phyloP scores from a whole-genome alignment of 176 grass and related monocot species.

The Oryza brachyantha region DNA sequence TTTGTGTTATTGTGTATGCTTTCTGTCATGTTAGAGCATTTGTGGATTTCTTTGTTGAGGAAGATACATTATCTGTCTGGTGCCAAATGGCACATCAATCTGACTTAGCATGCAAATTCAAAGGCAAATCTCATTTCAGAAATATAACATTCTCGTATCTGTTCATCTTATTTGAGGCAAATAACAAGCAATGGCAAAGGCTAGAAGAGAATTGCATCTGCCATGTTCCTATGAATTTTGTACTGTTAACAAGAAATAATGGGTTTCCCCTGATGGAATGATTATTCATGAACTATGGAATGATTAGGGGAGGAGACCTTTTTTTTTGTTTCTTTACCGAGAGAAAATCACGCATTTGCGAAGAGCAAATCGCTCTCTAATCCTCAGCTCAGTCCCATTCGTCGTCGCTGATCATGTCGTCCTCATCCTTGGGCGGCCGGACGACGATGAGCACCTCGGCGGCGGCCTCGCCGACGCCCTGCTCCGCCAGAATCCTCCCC shows the following conservation, averaged over 20 bases:
- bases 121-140: neutral
- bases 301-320: neutral
- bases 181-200: neutral
- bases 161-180: slow-evolving; percentile 15
- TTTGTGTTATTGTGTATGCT: neutral
- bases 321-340: slow-evolving; percentile 1
- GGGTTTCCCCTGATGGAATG: neutral
- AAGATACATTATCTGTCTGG: neutral
- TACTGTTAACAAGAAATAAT: neutral
- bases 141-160: neutral
- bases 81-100: neutral
- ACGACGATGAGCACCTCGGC: slow-evolving; percentile 63
- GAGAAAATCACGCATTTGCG: slow-evolving; percentile 1
- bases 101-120: neutral
- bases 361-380: slow-evolving; percentile 19
- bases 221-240: slow-evolving; percentile 1
- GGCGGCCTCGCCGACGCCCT: slow-evolving; percentile 29
- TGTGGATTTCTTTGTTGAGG: neutral
- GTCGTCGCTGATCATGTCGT: slow-evolving; percentile 55
- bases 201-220: neutral
- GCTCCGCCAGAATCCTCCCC: slow-evolving; percentile 47
- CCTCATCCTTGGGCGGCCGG: slow-evolving; percentile 58
- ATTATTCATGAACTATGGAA: neutral
- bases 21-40: neutral
- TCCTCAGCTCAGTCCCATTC: slow-evolving; percentile 74